Conservation (phyloP, 2,329 filamentous ascomycete species). For the Diaporthe capsici region DNA sequence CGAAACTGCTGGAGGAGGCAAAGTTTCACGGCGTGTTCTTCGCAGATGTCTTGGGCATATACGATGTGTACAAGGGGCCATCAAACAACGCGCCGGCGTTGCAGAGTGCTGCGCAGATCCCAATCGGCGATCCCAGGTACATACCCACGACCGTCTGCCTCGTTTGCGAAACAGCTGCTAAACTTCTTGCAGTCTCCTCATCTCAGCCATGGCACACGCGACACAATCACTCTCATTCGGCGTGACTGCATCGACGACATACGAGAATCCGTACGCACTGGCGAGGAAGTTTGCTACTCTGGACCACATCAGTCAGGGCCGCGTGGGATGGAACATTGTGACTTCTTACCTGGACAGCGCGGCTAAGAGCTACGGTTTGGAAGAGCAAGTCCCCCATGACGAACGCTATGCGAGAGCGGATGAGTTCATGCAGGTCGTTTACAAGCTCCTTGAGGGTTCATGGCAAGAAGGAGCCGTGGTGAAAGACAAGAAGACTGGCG, state of each 20-base stretch:
- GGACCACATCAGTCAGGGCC: slow-evolving; percentile 76
- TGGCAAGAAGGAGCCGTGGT: slow-evolving; percentile 28
- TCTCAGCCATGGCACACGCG: slow-evolving; percentile 76
- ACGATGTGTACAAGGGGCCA: slow-evolving; percentile 77
- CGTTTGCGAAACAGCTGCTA: not conserved
- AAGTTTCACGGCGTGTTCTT: slow-evolving; percentile 56
- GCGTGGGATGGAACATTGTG: slow-evolving; percentile 75
- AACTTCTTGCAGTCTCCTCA: slow-evolving; percentile 44
- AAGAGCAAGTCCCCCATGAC: slow-evolving; percentile 64
- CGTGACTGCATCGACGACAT: slow-evolving; percentile 78
- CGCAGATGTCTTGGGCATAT: slow-evolving; percentile 65
- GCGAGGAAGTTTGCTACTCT: slow-evolving; percentile 76
- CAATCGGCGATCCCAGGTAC: slow-evolving; percentile 76
- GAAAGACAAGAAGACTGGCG: slow-evolving; percentile 10
- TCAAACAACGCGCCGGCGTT: slow-evolving; percentile 71
- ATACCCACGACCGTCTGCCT: slow-evolving; percentile 47
- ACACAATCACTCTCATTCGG: slow-evolving; percentile 79
- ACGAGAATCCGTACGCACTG: slow-evolving; percentile 79
- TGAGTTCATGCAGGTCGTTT: slow-evolving; percentile 74
- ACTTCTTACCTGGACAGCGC: slow-evolving; percentile 80
- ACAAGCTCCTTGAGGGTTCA: slow-evolving; percentile 64
- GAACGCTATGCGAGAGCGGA: slow-evolving; percentile 74
- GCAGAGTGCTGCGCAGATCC: slow-evolving; percentile 76
- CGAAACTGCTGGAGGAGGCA: slow-evolving; percentile 53
- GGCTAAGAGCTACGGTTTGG: slow-evolving; percentile 74